phyloP scores from a whole-genome alignment of 495 filamentous ascomycete genomes.

The Penicillium cosmopolitanum region DNA sequence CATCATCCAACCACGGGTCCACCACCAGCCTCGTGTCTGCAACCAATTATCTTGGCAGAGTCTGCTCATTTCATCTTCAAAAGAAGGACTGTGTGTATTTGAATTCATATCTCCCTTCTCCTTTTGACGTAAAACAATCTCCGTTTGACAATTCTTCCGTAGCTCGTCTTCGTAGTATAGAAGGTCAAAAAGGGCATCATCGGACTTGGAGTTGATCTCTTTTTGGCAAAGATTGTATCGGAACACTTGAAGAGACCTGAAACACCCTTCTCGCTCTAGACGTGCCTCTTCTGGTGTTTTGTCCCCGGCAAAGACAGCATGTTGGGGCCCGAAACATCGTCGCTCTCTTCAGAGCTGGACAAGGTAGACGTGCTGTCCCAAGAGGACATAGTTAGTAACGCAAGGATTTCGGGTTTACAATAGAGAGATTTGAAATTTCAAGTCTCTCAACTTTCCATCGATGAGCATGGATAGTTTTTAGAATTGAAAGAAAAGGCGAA shows the following conservation, averaged over 20 bases:
- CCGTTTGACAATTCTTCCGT: slow-evolving; percentile 15
- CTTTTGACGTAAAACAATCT: slow-evolving; percentile 13
- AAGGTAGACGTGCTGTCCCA: not conserved
- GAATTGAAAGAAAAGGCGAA: not conserved
- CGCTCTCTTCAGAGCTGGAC: slow-evolving; percentile 4
- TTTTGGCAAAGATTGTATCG: slow-evolving; percentile 15
- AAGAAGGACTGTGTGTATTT: not conserved
- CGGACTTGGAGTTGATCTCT: slow-evolving; percentile 1
- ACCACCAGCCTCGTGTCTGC: slow-evolving; percentile 2
- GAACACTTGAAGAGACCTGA: slow-evolving; percentile 15
- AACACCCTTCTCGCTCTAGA: slow-evolving; percentile 13
- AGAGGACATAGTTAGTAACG: not conserved
- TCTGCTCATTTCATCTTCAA: slow-evolving; percentile 8
- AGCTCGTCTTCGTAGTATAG: slow-evolving; percentile 13
- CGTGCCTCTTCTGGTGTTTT: slow-evolving; percentile 15
- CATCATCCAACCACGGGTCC: slow-evolving; percentile 4
- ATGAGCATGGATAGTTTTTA: not conserved
- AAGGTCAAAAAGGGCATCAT: slow-evolving; percentile 1
- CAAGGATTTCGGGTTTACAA: not conserved
- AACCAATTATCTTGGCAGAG: slow-evolving; percentile 2
- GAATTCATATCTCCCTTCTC: slow-evolving; percentile 1
- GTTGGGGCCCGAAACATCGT: slow-evolving; percentile 9
- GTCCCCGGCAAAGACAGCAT: slow-evolving; percentile 16
- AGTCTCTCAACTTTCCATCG: not conserved
- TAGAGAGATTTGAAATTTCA: not conserved